These are phyloP conservation scores for Penicillium psychrofluorescens DNA, from an alignment of 495 filamentous ascomycete species.

Conservation along the genomic window DNA sequence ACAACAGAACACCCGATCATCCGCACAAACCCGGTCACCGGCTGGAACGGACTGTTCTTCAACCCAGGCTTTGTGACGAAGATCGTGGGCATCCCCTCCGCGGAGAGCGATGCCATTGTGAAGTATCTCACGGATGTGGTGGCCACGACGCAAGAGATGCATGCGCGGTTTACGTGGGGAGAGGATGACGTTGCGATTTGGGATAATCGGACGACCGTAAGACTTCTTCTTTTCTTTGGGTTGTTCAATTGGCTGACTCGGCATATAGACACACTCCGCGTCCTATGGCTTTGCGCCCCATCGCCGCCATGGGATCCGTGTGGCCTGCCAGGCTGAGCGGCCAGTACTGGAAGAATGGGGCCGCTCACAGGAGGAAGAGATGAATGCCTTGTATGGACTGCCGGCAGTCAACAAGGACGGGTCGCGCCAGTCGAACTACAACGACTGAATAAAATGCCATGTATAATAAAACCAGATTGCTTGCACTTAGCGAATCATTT, in stretches of 20 bases:
- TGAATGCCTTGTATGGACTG: conserved; percentile 40
- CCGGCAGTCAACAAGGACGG: conserved; percentile 54
- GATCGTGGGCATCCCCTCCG: conserved; percentile 60
- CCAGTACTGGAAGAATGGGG: conserved; percentile 45
- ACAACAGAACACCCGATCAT: conserved; percentile 64
- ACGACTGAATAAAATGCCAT: conserved; percentile 36
- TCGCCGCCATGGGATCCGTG: conserved; percentile 55
- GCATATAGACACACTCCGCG: conserved; percentile 48
- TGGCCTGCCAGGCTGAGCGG: conserved; percentile 50
- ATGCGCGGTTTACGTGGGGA: conserved; percentile 65
- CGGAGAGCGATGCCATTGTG: conserved; percentile 60
- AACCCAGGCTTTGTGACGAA: conserved; percentile 72
- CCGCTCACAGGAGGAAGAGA: conserved; percentile 54
- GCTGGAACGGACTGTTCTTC: conserved; percentile 69
- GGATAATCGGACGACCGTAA: conserved; percentile 63
- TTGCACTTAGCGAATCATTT: not conserved
- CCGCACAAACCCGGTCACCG: conserved; percentile 65
- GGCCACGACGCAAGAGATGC: conserved; percentile 55
- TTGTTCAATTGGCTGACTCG: too few species aligned
- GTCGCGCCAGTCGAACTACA: conserved; percentile 54
- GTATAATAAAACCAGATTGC: not conserved
- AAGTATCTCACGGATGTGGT: conserved; percentile 59
- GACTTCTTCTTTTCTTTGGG: conserved; percentile 5
- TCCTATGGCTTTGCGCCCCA: conserved; percentile 57
- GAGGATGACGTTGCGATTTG: conserved; percentile 66